Base-by-base conservation (phyloP, 371 early-diverging fungal genomes). In the Thermomucor indicae-seudaticae region DNA sequence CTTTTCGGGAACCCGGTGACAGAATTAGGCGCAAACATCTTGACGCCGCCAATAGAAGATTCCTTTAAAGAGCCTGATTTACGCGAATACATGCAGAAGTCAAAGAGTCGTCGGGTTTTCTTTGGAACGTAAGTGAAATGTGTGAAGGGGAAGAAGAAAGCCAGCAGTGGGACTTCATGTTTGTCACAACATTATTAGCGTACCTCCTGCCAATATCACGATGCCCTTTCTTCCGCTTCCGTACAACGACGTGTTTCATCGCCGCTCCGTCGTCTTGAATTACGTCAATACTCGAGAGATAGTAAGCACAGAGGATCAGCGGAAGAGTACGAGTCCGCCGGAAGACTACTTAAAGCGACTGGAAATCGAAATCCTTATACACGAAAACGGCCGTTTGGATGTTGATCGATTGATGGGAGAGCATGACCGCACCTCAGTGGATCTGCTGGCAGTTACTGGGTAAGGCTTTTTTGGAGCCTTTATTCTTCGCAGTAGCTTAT, bases 381-480 rank as follows among this genome's bases (percentile, higher is more conserved):
- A 61, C n/a, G 62, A 65, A 14, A 23, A 56, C 16, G 72, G 72
- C 22, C 17, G 39, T 32, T 37, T 68, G 14, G 27, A 39, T 12
- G 23, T 67, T 1, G 51, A 57, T 23, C 39, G 44, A 12, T 51
- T 55, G 1, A 41, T 50, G 12, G 68, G 64, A n/a, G 65, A 67
- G 40, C 55, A 64, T 22, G 53, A 55, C 23, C 50, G 65, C 25
- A 43, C 60, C 0, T 43, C 49, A 1, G 16, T 72, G 10, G 66
- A 72, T 48, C 16, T 67, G 3, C 16, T 72, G 10, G 53, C 55
- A 7, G 6, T 67, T 7, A 23, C 54, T 35, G 63, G 66, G 66
- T 62, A 64, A 57, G 37, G n/a, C 4, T 5, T 10, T 16, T 37
- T 5, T 3, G 37, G 4, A 16, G 11, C 14, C 3, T 25, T 24